Evolutionary conservation across 2,329 filamentous ascomycete species (phyloP).

Genomic region (Neopestalotiopsis clavispora): DNA sequence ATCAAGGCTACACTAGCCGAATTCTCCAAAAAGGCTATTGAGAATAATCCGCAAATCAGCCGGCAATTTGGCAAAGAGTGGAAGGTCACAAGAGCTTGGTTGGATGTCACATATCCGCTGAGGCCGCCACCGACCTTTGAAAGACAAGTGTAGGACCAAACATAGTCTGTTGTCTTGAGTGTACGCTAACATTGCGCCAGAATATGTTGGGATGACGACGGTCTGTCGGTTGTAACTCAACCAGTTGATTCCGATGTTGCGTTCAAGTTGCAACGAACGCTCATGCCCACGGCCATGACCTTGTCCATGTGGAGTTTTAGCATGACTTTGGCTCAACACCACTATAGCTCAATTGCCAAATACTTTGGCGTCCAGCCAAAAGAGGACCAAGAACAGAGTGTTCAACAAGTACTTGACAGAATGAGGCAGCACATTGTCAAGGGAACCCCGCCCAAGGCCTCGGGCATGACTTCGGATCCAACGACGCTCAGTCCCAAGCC

Average conservation of each 20-base stretch:
- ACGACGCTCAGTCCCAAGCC: constrained; percentile 18
- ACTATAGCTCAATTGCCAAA: constrained; percentile 46
- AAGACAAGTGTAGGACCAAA: constrained; percentile 59
- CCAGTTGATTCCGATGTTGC: constrained; percentile 54
- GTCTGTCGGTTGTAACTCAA: constrained; percentile 52
- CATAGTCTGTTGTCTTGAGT: neutral
- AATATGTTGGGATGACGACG: constrained; percentile 47
- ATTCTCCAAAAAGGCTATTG: constrained; percentile 46
- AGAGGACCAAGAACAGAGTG: constrained; percentile 27
- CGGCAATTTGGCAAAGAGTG: constrained; percentile 52
- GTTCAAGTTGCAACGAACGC: constrained; percentile 48
- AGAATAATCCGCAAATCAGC: constrained; percentile 47
- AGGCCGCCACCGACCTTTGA: constrained; percentile 63
- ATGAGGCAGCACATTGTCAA: constrained; percentile 33
- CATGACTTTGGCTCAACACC: constrained; percentile 51
- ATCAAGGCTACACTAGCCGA: constrained; percentile 41
- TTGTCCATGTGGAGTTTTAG: constrained; percentile 57
- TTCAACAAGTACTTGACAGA: constrained; percentile 37
- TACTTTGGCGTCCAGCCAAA: constrained; percentile 49
- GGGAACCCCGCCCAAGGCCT: constrained; percentile 20
- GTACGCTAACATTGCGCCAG: constrained; percentile 28
- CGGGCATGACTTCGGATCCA: constrained; percentile 23
- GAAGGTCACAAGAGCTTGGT: constrained; percentile 58
- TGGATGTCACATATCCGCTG: constrained; percentile 65
- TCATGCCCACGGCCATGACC: constrained; percentile 59